Base-by-base conservation (phyloP, 805 yeast species). In the Candida maesae region DNA sequence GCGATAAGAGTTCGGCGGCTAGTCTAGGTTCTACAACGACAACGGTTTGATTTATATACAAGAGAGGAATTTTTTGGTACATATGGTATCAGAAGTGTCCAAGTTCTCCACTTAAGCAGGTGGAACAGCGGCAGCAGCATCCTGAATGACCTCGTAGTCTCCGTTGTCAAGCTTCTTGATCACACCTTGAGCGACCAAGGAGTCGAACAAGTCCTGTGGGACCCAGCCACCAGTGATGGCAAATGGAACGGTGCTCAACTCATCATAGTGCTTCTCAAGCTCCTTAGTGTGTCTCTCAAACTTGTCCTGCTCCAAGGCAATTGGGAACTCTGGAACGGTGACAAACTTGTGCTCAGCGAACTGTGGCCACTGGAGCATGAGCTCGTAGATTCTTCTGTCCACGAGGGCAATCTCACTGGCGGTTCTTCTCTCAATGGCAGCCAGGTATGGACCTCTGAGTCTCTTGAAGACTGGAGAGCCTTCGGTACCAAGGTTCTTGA, bases 141-240 rank as follows among this genome's bases (percentile, higher is more conserved):
- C 55, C 28, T 46, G 52, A 28, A 37, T 37, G 21, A 57, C 42
- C 38, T 54, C 54, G 58, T 76, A 80, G 50, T 78, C 73, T 24
- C 83, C 84, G 23, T 78, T 76, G 16, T 73, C 77, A 15, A 72
- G 73, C 47, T 79, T 73, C 39, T 76, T 78, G 42, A 91, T 68
- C 42, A 82, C 70, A 1, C 91, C 93, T 46, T 80, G 80, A 16
- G 78, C 76, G 30, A 79, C 63, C 53, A 87, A 70, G 36, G 76
- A 75, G 25, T 78, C 82, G 57, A 91, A 90, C 84, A 88, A 79
- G 58, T 88, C 95, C 59, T 88, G 96, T 14, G 98, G 96, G 42
- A 93, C 76, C 96, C 97, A 91, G 5, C 96, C 96, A 40, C 85
- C 84, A 18, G 96, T 84, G 35, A 91, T 91, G 23, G 86, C 82